Evolutionary conservation across 1,139 yeast genomes (phyloP).

Genomic region (Magnusiomyces paraingens): DNA sequence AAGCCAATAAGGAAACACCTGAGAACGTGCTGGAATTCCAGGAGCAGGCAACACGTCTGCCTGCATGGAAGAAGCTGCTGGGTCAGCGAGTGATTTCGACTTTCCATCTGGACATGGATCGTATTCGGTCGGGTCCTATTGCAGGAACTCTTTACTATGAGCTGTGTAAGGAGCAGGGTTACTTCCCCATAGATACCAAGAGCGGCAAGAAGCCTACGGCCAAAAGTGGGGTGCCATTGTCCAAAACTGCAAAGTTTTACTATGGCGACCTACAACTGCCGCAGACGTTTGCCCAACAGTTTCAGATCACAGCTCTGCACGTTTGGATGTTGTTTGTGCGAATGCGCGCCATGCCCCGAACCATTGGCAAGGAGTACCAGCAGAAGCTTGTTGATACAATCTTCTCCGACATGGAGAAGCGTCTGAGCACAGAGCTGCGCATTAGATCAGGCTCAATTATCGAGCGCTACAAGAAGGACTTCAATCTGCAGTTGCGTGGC

Average conservation of each 20-base stretch:
- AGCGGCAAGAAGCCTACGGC: constrained; percentile 13
- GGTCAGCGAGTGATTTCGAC: constrained; percentile 66
- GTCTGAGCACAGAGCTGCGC: constrained; percentile 78
- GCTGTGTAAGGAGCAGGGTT: constrained; percentile 78
- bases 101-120: constrained; percentile 83
- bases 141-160: constrained; percentile 87
- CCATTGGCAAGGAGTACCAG: constrained; percentile 83
- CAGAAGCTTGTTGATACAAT: constrained; percentile 86
- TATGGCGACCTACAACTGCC: constrained; percentile 80
- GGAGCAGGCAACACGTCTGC: constrained; percentile 33
- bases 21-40: constrained; percentile 11
- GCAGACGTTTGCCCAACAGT: constrained; percentile 87
- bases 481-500: constrained; percentile 86
- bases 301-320: constrained; percentile 82
- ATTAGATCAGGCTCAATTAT: constrained; percentile 79
- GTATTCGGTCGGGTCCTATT: constrained; percentile 85
- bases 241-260: constrained; percentile 33
- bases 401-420: constrained; percentile 81
- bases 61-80: constrained; percentile 61
- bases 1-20: constrained; percentile 8
- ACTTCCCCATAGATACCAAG: constrained; percentile 51
- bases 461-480: constrained; percentile 82
- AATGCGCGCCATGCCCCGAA: constrained; percentile 93
- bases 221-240: constrained; percentile 20
- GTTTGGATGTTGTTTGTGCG: constrained; percentile 91